A percentile compares a stretch with the other conserved stretches of the same genome.
phyloP scores from a whole-genome alignment of 441 rosid species.

The Gossypium trilobum region DNA sequence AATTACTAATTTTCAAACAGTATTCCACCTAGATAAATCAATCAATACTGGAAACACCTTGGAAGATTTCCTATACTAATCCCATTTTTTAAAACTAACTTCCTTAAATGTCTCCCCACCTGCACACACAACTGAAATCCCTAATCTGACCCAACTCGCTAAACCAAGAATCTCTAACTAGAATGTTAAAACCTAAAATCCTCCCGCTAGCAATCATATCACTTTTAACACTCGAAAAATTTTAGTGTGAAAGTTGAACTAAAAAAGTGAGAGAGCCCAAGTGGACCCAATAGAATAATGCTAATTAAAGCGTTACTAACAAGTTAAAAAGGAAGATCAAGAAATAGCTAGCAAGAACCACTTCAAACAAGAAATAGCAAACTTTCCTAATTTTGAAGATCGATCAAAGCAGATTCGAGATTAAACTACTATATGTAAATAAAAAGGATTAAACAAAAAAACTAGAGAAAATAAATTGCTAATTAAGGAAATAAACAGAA shows the following conservation, averaged over 20 bases:
- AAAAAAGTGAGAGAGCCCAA: constrained; percentile 1
- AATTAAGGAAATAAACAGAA: not conserved
- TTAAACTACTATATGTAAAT: not conserved
- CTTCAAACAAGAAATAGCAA: not conserved
- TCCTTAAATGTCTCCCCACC: not conserved
- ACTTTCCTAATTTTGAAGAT: constrained; percentile 17
- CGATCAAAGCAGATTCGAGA: constrained; percentile 19
- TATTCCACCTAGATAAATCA: not conserved
- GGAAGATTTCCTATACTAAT: not conserved
- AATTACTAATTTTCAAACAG: not conserved
- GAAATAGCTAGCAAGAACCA: not conserved
- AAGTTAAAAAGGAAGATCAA: constrained; percentile 24
- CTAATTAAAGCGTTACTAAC: constrained; percentile 13
- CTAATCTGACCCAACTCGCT: constrained; percentile 19
- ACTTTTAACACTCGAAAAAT: not conserved
- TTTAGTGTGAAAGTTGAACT: constrained; percentile 10
- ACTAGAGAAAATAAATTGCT: not conserved
- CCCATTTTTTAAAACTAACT: not conserved
- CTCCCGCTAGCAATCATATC: not conserved
- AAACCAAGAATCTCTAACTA: not conserved
- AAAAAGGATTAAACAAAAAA: not conserved
- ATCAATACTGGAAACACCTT: constrained; percentile 1
- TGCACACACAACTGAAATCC: constrained; percentile 5
- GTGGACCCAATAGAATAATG: constrained; percentile 10
- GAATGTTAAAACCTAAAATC: constrained; percentile 9